A percentile compares a stretch with the other conserved stretches of the same genome.
These are phyloP conservation scores for Colletotrichum paranaense DNA, from an alignment of 2,329 filamentous ascomycete species.

Conservation along the genomic window DNA sequence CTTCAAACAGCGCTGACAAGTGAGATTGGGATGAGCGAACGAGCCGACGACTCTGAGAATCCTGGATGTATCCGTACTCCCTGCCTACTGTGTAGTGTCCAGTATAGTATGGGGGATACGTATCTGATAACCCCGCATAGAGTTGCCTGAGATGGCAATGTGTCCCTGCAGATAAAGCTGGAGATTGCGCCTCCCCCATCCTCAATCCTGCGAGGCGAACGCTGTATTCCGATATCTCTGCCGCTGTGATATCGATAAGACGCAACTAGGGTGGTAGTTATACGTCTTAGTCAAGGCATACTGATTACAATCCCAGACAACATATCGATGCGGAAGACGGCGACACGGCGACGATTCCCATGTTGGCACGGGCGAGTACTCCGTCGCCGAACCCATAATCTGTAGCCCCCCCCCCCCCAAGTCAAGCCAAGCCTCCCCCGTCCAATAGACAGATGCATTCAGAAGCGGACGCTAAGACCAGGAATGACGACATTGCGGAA, in stretches of 20 bases:
- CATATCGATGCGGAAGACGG: not conserved
- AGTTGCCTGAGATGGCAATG: not conserved
- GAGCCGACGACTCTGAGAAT: not conserved
- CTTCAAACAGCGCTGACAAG: not conserved
- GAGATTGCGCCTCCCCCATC: not conserved
- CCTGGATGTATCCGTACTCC: no score
- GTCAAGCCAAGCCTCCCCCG: not conserved
- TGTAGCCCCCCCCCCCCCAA: no score
- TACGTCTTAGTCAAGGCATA: not conserved
- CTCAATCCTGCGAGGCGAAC: not conserved
- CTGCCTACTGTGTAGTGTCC: no score
- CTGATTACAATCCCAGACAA: not conserved
- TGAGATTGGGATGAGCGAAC: conserved; percentile 10
- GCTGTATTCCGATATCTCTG: not conserved
- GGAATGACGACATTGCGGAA: conserved; percentile 35
- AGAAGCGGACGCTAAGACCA: not conserved
- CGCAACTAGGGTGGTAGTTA: not conserved
- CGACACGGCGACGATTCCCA: not conserved
- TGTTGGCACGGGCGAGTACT: not conserved
- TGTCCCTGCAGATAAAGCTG: conserved; percentile 19
- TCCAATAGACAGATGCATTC: conserved; percentile 9
- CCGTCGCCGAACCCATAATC: not conserved
- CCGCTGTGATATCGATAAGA: not conserved
- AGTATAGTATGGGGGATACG: not conserved
- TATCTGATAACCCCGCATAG: conserved; percentile 3